Percentiles rank a stretch among this genome's conserved stretches.
These are phyloP conservation scores for Echinosophora koreensis DNA, from an alignment of 306 rosid species.

Conservation along the genomic window DNA sequence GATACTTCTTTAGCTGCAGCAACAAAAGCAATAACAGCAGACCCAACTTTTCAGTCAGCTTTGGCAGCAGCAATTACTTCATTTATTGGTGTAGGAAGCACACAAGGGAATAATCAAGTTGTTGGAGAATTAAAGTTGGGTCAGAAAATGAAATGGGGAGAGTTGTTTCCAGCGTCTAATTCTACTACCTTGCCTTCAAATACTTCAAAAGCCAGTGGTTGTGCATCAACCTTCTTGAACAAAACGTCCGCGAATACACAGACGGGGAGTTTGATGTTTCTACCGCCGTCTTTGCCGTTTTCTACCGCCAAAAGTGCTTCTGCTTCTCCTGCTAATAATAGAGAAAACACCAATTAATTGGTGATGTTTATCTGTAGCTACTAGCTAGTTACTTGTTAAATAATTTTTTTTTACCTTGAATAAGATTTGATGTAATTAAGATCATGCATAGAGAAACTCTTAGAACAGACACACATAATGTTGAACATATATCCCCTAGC, in stretches of 20 bases:
- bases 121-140: conserved; percentile 48
- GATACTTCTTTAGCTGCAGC: conserved; percentile 85
- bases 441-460: background rate
- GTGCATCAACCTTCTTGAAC: conserved; percentile 68
- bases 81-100: conserved; percentile 62
- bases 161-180: conserved; percentile 47
- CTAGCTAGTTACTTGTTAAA: background rate
- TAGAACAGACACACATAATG: background rate
- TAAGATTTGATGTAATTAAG: conserved; percentile 37
- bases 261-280: conserved; percentile 54
- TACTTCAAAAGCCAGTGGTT: conserved; percentile 54
- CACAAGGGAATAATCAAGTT: conserved; percentile 41
- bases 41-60: conserved; percentile 90
- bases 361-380: background rate
- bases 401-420: background rate
- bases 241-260: conserved; percentile 48
- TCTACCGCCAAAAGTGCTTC: conserved; percentile 70
- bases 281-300: conserved; percentile 66
- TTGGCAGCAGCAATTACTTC: conserved; percentile 80
- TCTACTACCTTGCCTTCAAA: conserved; percentile 46
- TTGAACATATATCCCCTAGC: background rate
- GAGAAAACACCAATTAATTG: conserved; percentile 49
- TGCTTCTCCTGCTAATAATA: conserved; percentile 61
- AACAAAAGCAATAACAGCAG: conserved; percentile 81
- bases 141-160: conserved; percentile 61